Conservation (phyloP, 805 yeast species). For the Teunomyces barrocoloradensis region DNA sequence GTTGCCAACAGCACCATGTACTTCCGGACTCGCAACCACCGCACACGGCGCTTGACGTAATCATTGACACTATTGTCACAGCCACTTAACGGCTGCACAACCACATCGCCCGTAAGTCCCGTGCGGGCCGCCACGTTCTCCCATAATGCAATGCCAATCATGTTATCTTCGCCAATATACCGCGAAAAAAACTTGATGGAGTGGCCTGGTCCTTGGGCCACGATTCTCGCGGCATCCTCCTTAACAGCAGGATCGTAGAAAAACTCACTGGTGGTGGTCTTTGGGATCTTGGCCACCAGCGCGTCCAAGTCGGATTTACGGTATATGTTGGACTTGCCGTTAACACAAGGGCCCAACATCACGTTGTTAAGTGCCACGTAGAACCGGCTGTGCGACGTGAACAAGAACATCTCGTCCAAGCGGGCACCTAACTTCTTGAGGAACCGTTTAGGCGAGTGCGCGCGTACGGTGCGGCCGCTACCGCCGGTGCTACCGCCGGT, state of each 20-base stretch:
- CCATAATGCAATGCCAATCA: conserved; percentile 89
- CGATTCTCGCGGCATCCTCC: conserved; percentile 25
- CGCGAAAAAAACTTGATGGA: conserved; percentile 71
- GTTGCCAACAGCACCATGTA: conserved; percentile 89
- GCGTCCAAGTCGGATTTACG: conserved; percentile 61
- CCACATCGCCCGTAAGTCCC: conserved; percentile 75
- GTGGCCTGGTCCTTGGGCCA: conserved; percentile 35
- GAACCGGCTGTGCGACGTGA: conserved; percentile 83
- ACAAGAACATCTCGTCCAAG: conserved; percentile 80
- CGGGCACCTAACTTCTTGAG: conserved; percentile 52
- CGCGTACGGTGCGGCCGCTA: not conserved
- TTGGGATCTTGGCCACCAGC: conserved; percentile 47
- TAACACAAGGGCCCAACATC: conserved; percentile 83
- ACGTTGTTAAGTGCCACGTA: conserved; percentile 74
- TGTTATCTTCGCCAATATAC: conserved; percentile 89
- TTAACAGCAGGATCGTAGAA: conserved; percentile 30
- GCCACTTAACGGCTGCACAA: conserved; percentile 62
- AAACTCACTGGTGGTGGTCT: conserved; percentile 16
- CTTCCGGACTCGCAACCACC: conserved; percentile 85
- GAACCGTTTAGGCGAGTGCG: conserved; percentile 9
- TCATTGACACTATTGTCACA: conserved; percentile 46
- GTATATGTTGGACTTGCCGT: conserved; percentile 84
- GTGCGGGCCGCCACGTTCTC: conserved; percentile 62
- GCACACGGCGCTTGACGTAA: conserved; percentile 63
- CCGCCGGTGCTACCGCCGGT: not conserved